Percentiles rank a stretch among this genome's conserved stretches.
These are phyloP conservation scores for Nephelium lappaceum DNA, from an alignment of 345 rosid genomes.

Conservation along the genomic window DNA sequence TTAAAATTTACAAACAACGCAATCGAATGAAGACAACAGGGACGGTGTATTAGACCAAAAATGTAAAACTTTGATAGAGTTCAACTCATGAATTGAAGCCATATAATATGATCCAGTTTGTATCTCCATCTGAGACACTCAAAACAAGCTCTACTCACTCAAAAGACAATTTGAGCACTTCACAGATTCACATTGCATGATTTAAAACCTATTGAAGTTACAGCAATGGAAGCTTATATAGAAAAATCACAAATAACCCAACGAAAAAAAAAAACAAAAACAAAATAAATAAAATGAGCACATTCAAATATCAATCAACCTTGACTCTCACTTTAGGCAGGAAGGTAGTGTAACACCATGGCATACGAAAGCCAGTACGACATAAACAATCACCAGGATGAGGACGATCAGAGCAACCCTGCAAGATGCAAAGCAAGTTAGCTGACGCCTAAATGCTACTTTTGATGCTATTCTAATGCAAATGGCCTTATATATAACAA, in stretches of 20 bases:
- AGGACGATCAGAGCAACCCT: constrained; percentile 68
- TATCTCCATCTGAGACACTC: constrained; percentile 13
- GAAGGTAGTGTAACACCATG: constrained; percentile 74
- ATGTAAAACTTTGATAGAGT: neutral
- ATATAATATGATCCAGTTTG: constrained; percentile 21
- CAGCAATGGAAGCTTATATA: constrained; percentile 7
- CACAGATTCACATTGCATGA: constrained; percentile 26
- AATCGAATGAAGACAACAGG: neutral
- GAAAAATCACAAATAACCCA: constrained; percentile 7
- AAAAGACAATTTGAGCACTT: neutral
- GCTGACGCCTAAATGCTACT: constrained; percentile 5
- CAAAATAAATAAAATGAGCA: constrained; percentile 10
- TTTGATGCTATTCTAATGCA: neutral
- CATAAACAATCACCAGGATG: constrained; percentile 65
- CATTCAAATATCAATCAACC: constrained; percentile 22
- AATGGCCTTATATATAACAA: neutral
- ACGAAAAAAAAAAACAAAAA: neutral
- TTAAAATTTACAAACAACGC: neutral
- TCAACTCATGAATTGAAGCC: neutral
- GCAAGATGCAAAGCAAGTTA: constrained; percentile 32
- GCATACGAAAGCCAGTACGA: constrained; percentile 79
- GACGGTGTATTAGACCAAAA: neutral
- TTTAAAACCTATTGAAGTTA: constrained; percentile 2
- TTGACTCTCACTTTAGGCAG: constrained; percentile 56
- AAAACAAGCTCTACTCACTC: constrained; percentile 4